These are phyloP conservation scores for Phanerodontia chrysosporium DNA, from an alignment of 768 basidiomycete genomes.

Conservation along the genomic window DNA sequence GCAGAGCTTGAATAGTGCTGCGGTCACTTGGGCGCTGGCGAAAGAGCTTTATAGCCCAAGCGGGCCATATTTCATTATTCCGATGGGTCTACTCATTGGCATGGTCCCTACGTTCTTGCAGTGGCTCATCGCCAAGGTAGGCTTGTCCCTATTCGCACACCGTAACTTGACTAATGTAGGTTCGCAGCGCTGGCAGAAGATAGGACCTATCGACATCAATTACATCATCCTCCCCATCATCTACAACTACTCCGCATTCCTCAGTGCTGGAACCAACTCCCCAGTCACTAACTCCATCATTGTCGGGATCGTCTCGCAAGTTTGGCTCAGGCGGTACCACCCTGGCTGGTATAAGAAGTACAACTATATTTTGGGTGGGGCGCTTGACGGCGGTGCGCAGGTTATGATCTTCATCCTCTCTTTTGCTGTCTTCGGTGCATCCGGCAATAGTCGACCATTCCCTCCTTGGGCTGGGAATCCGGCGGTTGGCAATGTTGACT, in stretches of 20 bases:
- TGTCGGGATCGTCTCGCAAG: constrained; percentile 41
- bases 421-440: constrained; percentile 62
- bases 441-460: constrained; percentile 45
- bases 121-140: constrained; percentile 49
- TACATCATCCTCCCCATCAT: constrained; percentile 53
- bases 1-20: constrained; percentile 52
- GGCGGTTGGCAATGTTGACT: constrained; percentile 46
- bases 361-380: constrained; percentile 66
- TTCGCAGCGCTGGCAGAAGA: constrained; percentile 52
- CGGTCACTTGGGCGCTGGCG: constrained; percentile 62
- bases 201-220: constrained; percentile 47
- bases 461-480: constrained; percentile 57
- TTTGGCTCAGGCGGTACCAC: constrained; percentile 51
- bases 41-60: constrained; percentile 50
- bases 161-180: not conserved
- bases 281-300: constrained; percentile 39
- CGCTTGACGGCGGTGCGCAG: constrained; percentile 61
- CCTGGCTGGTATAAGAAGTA: constrained; percentile 67
- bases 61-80: constrained; percentile 55
- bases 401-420: constrained; percentile 62
- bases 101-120: constrained; percentile 49
- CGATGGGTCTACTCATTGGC: constrained; percentile 49
- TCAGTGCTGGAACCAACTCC: constrained; percentile 53
- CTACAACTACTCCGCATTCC: constrained; percentile 38
- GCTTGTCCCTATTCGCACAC: not conserved